Evolutionary conservation across 352 stramenopile species (phyloP).

Genomic region (Pythium phragmiticola): DNA sequence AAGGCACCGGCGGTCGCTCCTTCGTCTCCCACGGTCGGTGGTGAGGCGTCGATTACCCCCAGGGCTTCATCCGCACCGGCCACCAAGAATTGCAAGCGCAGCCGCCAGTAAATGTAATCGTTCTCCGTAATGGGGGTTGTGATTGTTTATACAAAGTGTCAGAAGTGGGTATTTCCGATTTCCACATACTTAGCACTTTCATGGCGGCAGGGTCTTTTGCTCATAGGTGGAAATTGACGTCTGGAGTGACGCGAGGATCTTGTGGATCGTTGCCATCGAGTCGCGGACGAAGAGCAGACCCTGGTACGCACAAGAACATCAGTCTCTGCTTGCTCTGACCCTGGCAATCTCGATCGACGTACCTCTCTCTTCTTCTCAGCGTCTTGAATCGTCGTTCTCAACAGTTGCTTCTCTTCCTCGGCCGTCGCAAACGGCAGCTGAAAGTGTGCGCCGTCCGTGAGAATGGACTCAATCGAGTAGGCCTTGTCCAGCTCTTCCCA

Average conservation of each 20-base stretch:
- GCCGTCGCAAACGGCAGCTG: slow-evolving; percentile 19
- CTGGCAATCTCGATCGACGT: background rate
- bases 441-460: slow-evolving; percentile 22
- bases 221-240: slow-evolving; percentile 23
- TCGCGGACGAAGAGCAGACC: slow-evolving; percentile 21
- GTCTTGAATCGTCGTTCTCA: slow-evolving; percentile 5
- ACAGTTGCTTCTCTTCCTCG: slow-evolving; percentile 13
- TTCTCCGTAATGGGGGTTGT: background rate
- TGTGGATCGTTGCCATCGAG: slow-evolving; percentile 24
- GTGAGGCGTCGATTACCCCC: slow-evolving; percentile 7
- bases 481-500: slow-evolving; percentile 72
- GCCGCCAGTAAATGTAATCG: slow-evolving; percentile 1
- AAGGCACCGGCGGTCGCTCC: slow-evolving; percentile 11
- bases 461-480: slow-evolving; percentile 28
- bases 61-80: too few relatives aligned
- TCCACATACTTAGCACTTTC: background rate
- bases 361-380: slow-evolving; percentile 26
- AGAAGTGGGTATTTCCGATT: too few relatives aligned
- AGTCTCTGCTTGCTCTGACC: background rate
- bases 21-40: slow-evolving; percentile 2
- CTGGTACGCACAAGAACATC: slow-evolving; percentile 8
- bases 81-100: slow-evolving; percentile 23
- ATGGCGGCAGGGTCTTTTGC: slow-evolving; percentile 4
- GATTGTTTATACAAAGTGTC: background rate
- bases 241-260: slow-evolving; percentile 22